Evolutionary conservation across 2,329 filamentous ascomycete genomes (phyloP), one percentile per base, ranked within the genome.

Genomic region (Talaromyces pinophilus): DNA sequence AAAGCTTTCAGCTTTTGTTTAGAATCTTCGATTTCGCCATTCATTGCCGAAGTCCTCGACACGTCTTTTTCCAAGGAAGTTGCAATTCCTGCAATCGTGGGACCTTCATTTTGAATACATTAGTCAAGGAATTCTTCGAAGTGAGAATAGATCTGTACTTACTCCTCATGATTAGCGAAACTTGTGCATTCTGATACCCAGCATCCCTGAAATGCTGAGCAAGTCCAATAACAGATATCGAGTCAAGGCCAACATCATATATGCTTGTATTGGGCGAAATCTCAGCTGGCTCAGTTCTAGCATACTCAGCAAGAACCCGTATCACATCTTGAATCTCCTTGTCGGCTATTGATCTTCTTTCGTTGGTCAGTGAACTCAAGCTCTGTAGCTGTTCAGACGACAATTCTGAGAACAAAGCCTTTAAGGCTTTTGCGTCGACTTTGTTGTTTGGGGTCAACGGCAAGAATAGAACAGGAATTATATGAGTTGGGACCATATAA

Each of bases 401-500:
- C 2, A 94, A 74, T 0, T 81, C 79, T 10, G 85, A 78, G 72
- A 94, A 97, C 1, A 96, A 78, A 0, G 79, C 77, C 66, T 86
- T 89, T 2, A 97, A 79, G 42, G 83, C 82, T 72, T 90, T 94
- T 6, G 84, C 83, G 72, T 97, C 93, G 0, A 90, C 90, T 75
- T 97, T 97, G 78, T 97, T 97, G 76, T 97, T 97, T 6, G 91
- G 82, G 1, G 92, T 96, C 0, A 97, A 82, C 0, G 93, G 93
- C 63, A 97, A 88, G 7, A 81, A 83, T 0, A 88, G 84, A 7
- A 97, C 79, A 3, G 85, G 86, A 28, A 97, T 81, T 67, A 96
- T 88, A 72, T 95, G 92, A 0, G 92, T 93, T 0, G 93, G 94
- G 1, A 97, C 86, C 93, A 97, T 97, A 75, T 97, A 97, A 0